These are phyloP conservation scores for Fraxinus greggii DNA, from an alignment of 305 asterid genomes.

Conservation along the genomic window DNA sequence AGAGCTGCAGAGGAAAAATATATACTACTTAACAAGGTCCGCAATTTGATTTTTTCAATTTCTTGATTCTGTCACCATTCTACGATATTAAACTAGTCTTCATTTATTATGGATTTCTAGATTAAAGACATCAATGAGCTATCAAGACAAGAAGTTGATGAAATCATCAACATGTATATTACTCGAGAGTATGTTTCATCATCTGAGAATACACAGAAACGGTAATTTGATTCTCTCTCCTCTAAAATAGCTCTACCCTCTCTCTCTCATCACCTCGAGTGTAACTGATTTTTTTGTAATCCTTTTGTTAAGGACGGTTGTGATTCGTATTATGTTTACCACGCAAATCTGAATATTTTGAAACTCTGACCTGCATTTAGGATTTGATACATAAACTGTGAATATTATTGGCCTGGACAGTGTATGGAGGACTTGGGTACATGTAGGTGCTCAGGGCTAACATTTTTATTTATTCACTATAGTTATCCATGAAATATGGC, in stretches of 20 bases:
- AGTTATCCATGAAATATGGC: background rate
- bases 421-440: background rate
- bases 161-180: constrained; percentile 62
- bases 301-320: background rate
- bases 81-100: background rate
- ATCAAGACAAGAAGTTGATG: constrained; percentile 96
- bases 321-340: background rate
- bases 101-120: constrained; percentile 33
- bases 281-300: background rate
- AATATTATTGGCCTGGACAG: background rate
- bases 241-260: background rate
- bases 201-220: constrained; percentile 72
- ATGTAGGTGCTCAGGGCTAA: background rate
- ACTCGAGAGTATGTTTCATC: constrained; percentile 56
- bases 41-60: constrained; percentile 10
- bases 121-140: constrained; percentile 90
- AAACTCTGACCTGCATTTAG: background rate
- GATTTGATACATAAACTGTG: background rate
- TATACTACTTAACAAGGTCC: constrained; percentile 81
- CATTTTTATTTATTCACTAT: background rate
- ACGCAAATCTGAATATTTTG: background rate
- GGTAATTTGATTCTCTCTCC: constrained; percentile 42
- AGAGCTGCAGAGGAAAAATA: constrained; percentile 80
- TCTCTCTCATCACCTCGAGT: background rate
- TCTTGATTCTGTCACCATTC: constrained; percentile 11